These are phyloP conservation scores for Ampelocalamus luodianensis DNA, from an alignment of 176 grass and related monocot genomes.

Conservation along the genomic window DNA sequence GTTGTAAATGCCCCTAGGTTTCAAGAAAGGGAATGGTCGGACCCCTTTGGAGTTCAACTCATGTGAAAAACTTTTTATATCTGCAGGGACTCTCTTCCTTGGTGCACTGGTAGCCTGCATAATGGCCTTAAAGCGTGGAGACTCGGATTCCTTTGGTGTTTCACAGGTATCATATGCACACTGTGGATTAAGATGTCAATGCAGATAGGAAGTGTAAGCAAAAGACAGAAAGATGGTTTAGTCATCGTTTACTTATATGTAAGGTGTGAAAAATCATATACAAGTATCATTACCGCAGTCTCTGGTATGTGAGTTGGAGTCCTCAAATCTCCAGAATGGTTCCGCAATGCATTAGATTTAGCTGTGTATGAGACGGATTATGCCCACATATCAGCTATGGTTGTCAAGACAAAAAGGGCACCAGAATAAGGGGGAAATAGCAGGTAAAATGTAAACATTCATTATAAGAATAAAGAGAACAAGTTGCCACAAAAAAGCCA, in stretches of 20 bases:
- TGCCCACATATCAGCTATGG: constrained; percentile 19
- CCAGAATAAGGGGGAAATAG: constrained; percentile 13
- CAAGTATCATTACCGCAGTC: constrained; percentile 59
- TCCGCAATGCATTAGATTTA: constrained; percentile 71
- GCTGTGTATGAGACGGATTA: constrained; percentile 63
- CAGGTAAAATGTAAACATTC: constrained; percentile 19
- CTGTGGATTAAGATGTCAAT: constrained; percentile 60
- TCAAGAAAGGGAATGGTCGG: constrained; percentile 94
- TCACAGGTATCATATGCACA: constrained; percentile 86
- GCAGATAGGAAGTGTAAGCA: constrained; percentile 27
- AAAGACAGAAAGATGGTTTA: constrained; percentile 29
- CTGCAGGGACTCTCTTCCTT: constrained; percentile 83
- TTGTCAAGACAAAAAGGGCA: constrained; percentile 29
- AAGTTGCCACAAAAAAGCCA: constrained; percentile 17
- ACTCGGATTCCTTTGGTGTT: constrained; percentile 98
- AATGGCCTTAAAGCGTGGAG: constrained; percentile 98
- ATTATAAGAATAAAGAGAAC: constrained; percentile 16
- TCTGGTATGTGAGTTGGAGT: constrained; percentile 77
- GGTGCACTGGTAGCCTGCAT: constrained; percentile 99
- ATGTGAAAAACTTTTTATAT: constrained; percentile 98
- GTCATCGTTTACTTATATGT: constrained; percentile 34
- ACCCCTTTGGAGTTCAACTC: constrained; percentile 99
- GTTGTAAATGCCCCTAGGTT: constrained; percentile 89
- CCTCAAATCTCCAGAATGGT: constrained; percentile 75
- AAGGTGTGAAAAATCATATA: constrained; percentile 30